Base-by-base conservation (phyloP, 352 stramenopile genomes). In the Phytophthora meadii region DNA sequence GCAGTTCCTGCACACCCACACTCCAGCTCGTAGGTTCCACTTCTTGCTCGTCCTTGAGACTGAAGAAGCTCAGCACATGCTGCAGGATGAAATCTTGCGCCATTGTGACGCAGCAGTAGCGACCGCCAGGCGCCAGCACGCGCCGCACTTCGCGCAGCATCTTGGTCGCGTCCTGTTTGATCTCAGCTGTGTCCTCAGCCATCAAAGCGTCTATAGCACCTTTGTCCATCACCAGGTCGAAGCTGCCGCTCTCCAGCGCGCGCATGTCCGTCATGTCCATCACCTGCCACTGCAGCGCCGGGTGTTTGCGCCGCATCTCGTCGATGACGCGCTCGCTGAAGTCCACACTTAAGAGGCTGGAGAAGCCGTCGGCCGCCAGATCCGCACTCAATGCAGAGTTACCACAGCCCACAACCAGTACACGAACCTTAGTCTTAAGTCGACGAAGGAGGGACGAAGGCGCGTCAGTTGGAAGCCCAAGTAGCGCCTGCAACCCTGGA, bases 171-270 rank as follows among this genome's bases (percentile, higher is more conserved):
- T 90, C 70, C 6, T 47, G 24, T 5, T 67, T 57, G 25, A 87
- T 70, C 7, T 82, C 77, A 2, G 54, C 19, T 17, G 70, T 86
- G 54, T 86, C 64, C 25, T 82, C 74, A 1, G 81, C 72, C 70
- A 93, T 85, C 14, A 95, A 57, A 14, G 86, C 87, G 54, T 95
- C 87, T 34, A 95, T 48, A n/a, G 86, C 84, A 19, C 87, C 87
- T 63, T 94, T 94, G 68, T 95, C 87, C 61, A 95, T 54, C 27
- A 95, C 79, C 25, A 91, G 66, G 46, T 94, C 84, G 54, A 93
- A 94, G 48, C 67, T 81, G 2, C 9, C 81, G 36, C 73, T 46
- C 41, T 59, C 52, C 32, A 88, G 64, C 8, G 42, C 40, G 24
- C 27, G 44, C 82, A 94, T 90, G 46, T 73, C 42, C n/a, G 84